These are phyloP conservation scores for Cladophialophora chaetospira DNA, from an alignment of 2,329 filamentous ascomycete genomes.

Conservation along the genomic window DNA sequence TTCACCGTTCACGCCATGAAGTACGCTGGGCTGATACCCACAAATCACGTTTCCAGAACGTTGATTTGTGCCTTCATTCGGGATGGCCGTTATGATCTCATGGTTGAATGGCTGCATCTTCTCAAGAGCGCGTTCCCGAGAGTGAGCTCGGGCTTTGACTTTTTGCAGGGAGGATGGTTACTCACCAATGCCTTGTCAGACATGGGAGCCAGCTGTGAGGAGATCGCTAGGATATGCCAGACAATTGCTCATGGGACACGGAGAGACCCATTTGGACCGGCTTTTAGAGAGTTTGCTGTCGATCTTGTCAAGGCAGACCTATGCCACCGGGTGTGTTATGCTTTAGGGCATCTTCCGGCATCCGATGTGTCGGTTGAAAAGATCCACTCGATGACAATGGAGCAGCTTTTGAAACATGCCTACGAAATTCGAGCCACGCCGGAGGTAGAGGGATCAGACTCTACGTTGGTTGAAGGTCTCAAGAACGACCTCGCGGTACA, in stretches of 20 bases:
- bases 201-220: conserved; percentile 25
- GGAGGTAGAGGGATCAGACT: neutral
- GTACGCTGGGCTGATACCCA: conserved; percentile 25
- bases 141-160: conserved; percentile 13
- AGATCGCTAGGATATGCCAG: conserved; percentile 23
- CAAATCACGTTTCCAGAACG: conserved; percentile 18
- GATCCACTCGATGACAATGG: conserved; percentile 11
- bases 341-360: neutral
- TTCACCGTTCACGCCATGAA: conserved; percentile 26
- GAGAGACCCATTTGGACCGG: conserved; percentile 22
- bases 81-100: conserved; percentile 24
- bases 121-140: conserved; percentile 21
- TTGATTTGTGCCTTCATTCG: conserved; percentile 24
- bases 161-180: conserved; percentile 8
- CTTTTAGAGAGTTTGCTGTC: conserved; percentile 16
- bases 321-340: conserved; percentile 4
- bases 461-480: neutral
- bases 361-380: neutral
- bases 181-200: conserved; percentile 20
- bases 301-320: conserved; percentile 23
- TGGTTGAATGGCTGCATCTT: conserved; percentile 23
- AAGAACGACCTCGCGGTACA: conserved; percentile 18
- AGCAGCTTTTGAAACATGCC: conserved; percentile 14
- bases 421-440: conserved; percentile 5
- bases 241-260: conserved; percentile 20